These are phyloP conservation scores for Sporothrix variecibatus DNA, from an alignment of 2,329 filamentous ascomycete species.

Conservation along the genomic window DNA sequence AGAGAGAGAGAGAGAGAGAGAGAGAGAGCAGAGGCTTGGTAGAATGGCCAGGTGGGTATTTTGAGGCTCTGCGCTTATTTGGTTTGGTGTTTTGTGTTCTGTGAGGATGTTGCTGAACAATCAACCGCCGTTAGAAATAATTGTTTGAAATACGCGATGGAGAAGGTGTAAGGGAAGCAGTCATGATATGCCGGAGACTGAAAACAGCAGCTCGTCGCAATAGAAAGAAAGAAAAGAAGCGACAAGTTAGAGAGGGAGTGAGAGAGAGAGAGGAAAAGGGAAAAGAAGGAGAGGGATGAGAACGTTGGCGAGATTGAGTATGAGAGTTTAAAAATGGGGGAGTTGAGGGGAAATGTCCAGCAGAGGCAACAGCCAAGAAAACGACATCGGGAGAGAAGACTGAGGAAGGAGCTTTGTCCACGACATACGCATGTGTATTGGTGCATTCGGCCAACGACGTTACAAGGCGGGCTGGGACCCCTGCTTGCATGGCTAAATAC, in stretches of 20 bases:
- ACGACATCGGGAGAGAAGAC: neutral
- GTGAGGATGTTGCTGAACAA: neutral
- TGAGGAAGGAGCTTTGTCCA: neutral
- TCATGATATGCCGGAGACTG: neutral
- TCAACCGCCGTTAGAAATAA: neutral
- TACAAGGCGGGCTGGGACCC: neutral
- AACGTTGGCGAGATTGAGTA: neutral
- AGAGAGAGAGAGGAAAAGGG: too few species aligned
- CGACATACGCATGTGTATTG: neutral
- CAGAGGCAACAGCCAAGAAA: neutral
- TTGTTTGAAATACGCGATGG: neutral
- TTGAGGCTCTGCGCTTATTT: neutral
- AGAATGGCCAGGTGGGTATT: neutral
- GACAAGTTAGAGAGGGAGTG: too few species aligned
- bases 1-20: neutral
- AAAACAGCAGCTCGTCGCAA: neutral
- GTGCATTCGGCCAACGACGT: neutral
- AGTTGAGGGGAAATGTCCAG: neutral
- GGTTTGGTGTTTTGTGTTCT: neutral
- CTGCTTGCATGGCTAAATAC: neutral
- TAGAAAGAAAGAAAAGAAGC: neutral
- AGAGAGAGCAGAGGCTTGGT: neutral
- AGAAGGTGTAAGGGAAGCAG: neutral
- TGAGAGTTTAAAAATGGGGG: neutral
- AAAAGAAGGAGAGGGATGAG: constrained; percentile 11